A percentile compares a stretch with the other conserved stretches of the same genome.
phyloP scores from a whole-genome alignment of 768 basidiomycete genomes.

The Royoungia palumana region DNA sequence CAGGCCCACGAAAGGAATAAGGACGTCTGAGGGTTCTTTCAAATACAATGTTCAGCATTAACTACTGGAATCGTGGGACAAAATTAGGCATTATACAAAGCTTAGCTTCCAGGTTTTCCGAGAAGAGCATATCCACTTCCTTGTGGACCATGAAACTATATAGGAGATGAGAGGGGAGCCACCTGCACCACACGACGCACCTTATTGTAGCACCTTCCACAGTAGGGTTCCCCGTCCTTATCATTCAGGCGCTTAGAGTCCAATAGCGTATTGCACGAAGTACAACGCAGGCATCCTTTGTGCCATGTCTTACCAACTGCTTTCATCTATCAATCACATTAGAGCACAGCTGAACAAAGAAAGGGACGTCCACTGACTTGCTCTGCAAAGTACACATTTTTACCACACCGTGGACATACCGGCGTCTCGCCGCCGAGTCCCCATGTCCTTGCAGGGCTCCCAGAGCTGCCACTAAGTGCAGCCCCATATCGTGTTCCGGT shows the following conservation, averaged over 20 bases:
- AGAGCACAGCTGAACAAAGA: background rate
- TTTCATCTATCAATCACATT: slow-evolving; percentile 51
- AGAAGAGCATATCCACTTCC: slow-evolving; percentile 75
- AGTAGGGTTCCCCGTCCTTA: slow-evolving; percentile 70
- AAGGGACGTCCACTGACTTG: slow-evolving; percentile 44
- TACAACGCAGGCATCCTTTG: slow-evolving; percentile 73
- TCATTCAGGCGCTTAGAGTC: slow-evolving; percentile 73
- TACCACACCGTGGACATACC: slow-evolving; percentile 62
- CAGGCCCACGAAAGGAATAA: slow-evolving; percentile 19
- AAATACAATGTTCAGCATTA: slow-evolving; percentile 10
- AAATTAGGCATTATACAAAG: background rate
- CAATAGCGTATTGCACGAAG: slow-evolving; percentile 62
- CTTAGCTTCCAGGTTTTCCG: slow-evolving; percentile 46
- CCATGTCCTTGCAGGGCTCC: slow-evolving; percentile 47
- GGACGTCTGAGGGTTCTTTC: slow-evolving; percentile 10
- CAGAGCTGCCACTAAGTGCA: slow-evolving; percentile 45
- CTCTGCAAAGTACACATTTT: slow-evolving; percentile 85
- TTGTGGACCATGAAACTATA: slow-evolving; percentile 67
- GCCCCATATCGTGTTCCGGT: slow-evolving; percentile 70
- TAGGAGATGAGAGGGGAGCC: slow-evolving; percentile 1
- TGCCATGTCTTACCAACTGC: slow-evolving; percentile 81
- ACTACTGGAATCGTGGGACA: background rate
- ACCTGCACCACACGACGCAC: slow-evolving; percentile 19
- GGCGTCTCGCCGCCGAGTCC: slow-evolving; percentile 51
- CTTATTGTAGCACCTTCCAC: slow-evolving; percentile 73